phyloP scores from a whole-genome alignment of 1,284 basidiomycete species.

The Trametes versicolor region DNA sequence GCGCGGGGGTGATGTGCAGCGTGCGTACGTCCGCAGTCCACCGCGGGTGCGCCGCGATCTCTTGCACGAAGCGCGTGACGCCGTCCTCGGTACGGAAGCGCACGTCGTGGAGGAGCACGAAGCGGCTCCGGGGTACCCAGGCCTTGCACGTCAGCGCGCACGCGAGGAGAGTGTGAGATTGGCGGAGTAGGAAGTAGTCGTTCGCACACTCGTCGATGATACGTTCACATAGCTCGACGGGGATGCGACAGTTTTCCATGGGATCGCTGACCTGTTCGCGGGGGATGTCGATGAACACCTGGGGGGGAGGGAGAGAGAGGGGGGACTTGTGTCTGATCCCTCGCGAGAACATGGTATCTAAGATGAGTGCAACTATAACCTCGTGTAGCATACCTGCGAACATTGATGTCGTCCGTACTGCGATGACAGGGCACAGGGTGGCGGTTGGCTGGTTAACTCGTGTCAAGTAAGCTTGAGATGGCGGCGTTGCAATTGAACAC shows the following conservation, averaged over 20 bases:
- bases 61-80: constrained; percentile 2
- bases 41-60: neutral
- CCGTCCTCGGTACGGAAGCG: neutral
- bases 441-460: too few species aligned
- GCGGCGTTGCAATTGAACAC: too few species aligned
- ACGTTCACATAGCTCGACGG: neutral
- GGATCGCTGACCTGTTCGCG: neutral
- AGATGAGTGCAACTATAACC: too few species aligned
- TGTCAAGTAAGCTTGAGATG: too few species aligned
- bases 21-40: neutral
- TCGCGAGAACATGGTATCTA: too few species aligned
- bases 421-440: too few species aligned
- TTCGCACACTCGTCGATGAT: neutral
- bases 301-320: too few species aligned
- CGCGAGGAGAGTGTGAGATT: neutral
- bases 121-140: neutral
- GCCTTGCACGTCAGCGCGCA: constrained; percentile 1
- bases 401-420: too few species aligned
- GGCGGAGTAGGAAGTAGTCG: neutral
- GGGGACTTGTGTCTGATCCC: too few species aligned
- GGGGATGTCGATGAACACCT: too few species aligned
- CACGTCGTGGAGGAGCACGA: neutral
- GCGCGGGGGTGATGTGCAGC: constrained; percentile 3
- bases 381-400: too few species aligned
- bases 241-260: neutral